Evolutionary conservation across 306 rosid species (phyloP).

Genomic region (Castanea crenata): DNA sequence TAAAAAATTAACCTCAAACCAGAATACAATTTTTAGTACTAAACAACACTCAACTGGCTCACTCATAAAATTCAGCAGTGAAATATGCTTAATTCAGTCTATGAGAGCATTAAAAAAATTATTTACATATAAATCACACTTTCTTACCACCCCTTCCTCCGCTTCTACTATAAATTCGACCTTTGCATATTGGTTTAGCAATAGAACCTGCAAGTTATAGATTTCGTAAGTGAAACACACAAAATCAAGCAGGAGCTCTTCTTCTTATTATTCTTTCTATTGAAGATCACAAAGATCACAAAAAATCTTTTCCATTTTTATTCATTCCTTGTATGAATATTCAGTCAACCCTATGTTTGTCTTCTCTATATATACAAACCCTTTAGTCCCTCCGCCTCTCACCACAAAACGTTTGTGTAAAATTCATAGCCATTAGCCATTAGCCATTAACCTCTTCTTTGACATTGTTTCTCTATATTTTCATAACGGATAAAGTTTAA

Average conservation of each 20-base stretch:
- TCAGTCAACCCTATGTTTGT: background rate
- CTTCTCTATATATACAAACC: slow-evolving; percentile 19
- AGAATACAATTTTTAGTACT: background rate
- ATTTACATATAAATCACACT: slow-evolving; percentile 1
- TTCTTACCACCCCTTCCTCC: slow-evolving; percentile 22
- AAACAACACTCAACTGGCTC: background rate
- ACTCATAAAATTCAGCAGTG: background rate
- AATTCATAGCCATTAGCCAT: too few relatives aligned
- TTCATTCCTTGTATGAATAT: background rate
- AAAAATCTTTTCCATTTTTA: slow-evolving; percentile 9
- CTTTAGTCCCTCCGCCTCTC: background rate
- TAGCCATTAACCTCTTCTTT: background rate
- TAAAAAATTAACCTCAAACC: background rate
- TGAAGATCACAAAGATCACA: too few relatives aligned
- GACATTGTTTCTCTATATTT: background rate
- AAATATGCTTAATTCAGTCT: background rate
- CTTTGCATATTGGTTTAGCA: background rate
- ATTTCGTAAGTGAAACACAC: background rate
- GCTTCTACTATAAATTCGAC: slow-evolving; percentile 16
- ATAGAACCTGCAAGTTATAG: slow-evolving; percentile 5
- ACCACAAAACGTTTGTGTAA: slow-evolving; percentile 1
- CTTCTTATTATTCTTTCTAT: background rate
- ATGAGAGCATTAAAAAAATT: background rate
- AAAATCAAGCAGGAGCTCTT: background rate
- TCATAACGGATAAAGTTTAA: background rate